Evolutionary conservation across 805 yeast species (phyloP).

Genomic region (Alloascoidea africana): DNA sequence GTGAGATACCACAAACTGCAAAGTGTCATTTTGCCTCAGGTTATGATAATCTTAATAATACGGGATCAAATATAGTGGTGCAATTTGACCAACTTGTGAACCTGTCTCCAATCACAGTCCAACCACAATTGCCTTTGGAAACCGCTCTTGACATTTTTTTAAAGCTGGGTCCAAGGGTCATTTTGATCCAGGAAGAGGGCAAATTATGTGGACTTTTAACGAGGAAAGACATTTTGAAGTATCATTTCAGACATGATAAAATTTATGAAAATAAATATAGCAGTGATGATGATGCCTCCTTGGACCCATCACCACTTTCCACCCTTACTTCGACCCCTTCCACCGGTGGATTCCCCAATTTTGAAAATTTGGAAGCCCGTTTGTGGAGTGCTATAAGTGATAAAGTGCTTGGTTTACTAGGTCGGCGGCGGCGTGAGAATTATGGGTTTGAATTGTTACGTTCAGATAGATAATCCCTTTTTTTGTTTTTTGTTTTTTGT

Average conservation of each 20-base stretch:
- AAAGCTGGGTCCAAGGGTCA: slow-evolving; percentile 64
- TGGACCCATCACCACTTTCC: slow-evolving; percentile 1
- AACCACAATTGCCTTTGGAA: slow-evolving; percentile 38
- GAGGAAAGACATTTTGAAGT: slow-evolving; percentile 66
- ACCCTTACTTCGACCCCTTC: too few relatives aligned
- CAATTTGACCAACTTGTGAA: slow-evolving; percentile 21
- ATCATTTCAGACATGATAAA: slow-evolving; percentile 11
- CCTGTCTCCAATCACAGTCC: slow-evolving; percentile 46
- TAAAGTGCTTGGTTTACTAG: too few relatives aligned
- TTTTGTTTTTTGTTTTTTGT: too few relatives aligned
- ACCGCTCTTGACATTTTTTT: slow-evolving; percentile 53
- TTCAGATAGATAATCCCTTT: too few relatives aligned
- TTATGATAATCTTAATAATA: not conserved
- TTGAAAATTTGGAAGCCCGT: too few relatives aligned
- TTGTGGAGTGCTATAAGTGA: too few relatives aligned
- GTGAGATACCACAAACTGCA: not conserved
- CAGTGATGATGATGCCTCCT: not conserved
- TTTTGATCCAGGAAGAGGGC: slow-evolving; percentile 53
- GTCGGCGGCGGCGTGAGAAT: too few relatives aligned
- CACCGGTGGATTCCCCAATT: too few relatives aligned
- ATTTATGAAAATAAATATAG: too few relatives aligned
- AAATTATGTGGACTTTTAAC: slow-evolving; percentile 62
- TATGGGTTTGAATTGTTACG: too few relatives aligned
- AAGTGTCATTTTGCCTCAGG: not conserved
- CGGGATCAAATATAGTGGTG: slow-evolving; percentile 3